Base-by-base conservation (phyloP, 208 protist species). In the Acanthamoeba healyi region DNA sequence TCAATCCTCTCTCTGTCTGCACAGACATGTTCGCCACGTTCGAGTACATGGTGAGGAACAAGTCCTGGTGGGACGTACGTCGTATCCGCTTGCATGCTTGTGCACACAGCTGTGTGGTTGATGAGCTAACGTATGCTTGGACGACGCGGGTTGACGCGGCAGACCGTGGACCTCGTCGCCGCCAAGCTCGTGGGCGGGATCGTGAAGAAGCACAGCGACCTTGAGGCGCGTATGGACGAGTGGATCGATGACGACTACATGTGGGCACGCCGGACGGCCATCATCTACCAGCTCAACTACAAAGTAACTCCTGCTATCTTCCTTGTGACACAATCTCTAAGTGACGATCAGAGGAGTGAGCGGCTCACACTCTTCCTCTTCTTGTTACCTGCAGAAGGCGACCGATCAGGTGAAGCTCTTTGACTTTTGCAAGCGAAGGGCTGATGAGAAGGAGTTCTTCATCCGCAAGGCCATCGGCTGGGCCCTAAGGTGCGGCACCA, bases 61-160 rank as follows among this genome's bases (percentile, higher is more conserved):
- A 91, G 84, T 19, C 56, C 38, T 91, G 84, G 84, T 91, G 84
- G 84, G 84, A 91, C 56, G 77, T 86, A 86, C n/a, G 77, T 86
- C 19, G 26, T 17, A 10, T n/a, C 26, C 58, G 10, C 7, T 34
- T 40, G 65, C 15, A 26, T 56, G 17, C 19, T 56, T 56, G 51
- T n/a, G n/a, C n/a, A n/a, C n/a, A n/a, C n/a, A n/a, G 15, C 58
- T 67, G 15, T 0, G 36, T 22, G 26, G 32, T 74, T 29, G 9
- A 26, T 49, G 70, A 40, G 2, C 46, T 12, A 19, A 61, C 9
- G 12, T 79, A 4, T 24, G 44, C 34, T 26, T 42, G 65, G 7
- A 17, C 22, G 29, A 67, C 26, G 26, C 10, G 22, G 5, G 26
- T 67, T 5, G 72, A 29, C 26, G 40, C 26, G 1, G 10, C 22